Evolutionary conservation across 1,139 yeast genomes (phyloP), one percentile per base, ranked within the genome.

Genomic region (Candida glucosophila): DNA sequence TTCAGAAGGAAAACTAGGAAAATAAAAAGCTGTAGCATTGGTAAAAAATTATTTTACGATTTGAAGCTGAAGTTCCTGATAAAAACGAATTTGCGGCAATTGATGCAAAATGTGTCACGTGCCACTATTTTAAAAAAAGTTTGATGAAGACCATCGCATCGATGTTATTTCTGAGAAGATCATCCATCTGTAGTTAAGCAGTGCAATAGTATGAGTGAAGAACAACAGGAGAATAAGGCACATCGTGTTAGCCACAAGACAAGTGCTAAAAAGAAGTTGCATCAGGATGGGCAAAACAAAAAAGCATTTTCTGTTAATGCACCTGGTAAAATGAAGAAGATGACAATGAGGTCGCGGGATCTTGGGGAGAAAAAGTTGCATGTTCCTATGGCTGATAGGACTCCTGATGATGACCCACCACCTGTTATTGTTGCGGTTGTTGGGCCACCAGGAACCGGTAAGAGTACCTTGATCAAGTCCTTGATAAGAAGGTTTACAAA

Each of bases 361-460:
- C 77, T 77, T 20, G 78, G 77, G 38, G 98, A 92, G 52, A 77
- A 71, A 49, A 81, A 76, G 49, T 68, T 81, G 45, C 98, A 90
- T 63, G 96, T 88, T 15, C 98, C 98, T 10, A 86, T 90, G 96
- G 81, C 90, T 27, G 95, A 90, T 47, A 67, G 98, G 43, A 86
- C 97, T 0, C 97, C 98, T 0, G 98, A 90, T 31, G 96, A 88
- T 43, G 92, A 80, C 45, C 96, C 98, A 2, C 97, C 98, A 19
- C 98, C 98, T 29, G 80, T 90, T 13, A 77, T 92, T 31, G 85
- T 92, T 19, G 96, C 96, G 0, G 95, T 90, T 5, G 96, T 90
- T 11, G 99, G 99, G 0, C 99, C 99, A 6, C 95, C 95, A 6
- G 99, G 99, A 8, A 90, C 97, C 1, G 99, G 99, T 37, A 92